A percentile compares a stretch with the other conserved stretches of the same genome.
These are phyloP conservation scores for Hyphopichia burtonii DNA, from an alignment of 1,139 yeast species.

Conservation along the genomic window DNA sequence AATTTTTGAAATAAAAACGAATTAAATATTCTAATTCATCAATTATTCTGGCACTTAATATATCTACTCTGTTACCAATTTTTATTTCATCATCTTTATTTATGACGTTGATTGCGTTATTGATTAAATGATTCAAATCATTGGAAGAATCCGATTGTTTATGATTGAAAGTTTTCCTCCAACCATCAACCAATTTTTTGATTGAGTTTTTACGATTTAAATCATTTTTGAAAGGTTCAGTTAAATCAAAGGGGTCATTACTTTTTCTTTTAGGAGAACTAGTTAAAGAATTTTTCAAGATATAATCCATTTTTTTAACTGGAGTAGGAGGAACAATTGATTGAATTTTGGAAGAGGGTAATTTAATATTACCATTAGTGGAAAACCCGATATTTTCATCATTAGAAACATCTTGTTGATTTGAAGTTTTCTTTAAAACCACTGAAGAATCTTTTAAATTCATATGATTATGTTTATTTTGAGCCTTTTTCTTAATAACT, in stretches of 20 bases:
- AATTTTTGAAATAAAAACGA: slow-evolving; percentile 31
- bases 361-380: slow-evolving; percentile 47
- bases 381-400: slow-evolving; percentile 39
- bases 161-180: slow-evolving; percentile 33
- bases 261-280: slow-evolving; percentile 10
- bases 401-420: neutral
- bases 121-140: slow-evolving; percentile 4
- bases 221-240: slow-evolving; percentile 7
- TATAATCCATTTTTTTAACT: slow-evolving; percentile 56
- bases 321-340: slow-evolving; percentile 66
- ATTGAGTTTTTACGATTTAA: slow-evolving; percentile 36
- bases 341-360: slow-evolving; percentile 48
- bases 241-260: slow-evolving; percentile 1
- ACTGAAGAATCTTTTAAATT: slow-evolving; percentile 43
- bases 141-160: slow-evolving; percentile 6
- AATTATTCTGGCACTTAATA: slow-evolving; percentile 74
- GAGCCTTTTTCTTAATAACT: slow-evolving; percentile 2
- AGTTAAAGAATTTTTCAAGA: slow-evolving; percentile 12
- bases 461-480: slow-evolving; percentile 34
- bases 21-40: slow-evolving; percentile 63
- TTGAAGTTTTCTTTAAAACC: slow-evolving; percentile 33
- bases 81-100: slow-evolving; percentile 13
- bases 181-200: slow-evolving; percentile 40
- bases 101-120: slow-evolving; percentile 7
- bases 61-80: slow-evolving; percentile 57